Evolutionary conservation across 2,329 filamentous ascomycete species (phyloP).

Genomic region (Neonectria sp.): DNA sequence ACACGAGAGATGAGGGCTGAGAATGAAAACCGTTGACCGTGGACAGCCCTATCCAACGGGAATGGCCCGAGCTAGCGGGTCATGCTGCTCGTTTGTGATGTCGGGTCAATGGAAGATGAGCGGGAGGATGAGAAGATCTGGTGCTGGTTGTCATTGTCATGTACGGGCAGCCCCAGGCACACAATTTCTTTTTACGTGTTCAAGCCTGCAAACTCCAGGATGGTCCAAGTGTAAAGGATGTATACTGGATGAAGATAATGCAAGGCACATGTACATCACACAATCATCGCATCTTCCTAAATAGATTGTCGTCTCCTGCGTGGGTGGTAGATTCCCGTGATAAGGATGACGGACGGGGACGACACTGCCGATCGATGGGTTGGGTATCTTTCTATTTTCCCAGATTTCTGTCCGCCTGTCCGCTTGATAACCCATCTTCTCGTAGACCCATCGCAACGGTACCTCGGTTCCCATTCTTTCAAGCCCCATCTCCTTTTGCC

Average conservation of each 20-base stretch:
- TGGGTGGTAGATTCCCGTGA: not conserved
- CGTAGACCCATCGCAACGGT: constrained; percentile 10
- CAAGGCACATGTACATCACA: not conserved
- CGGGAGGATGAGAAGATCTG: constrained; percentile 9
- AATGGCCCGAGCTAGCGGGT: not conserved
- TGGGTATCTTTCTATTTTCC: constrained; percentile 4
- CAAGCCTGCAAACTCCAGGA: not conserved
- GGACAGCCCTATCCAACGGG: not conserved
- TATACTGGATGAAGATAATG: not conserved
- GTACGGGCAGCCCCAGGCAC: not conserved
- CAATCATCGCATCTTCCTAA: constrained; percentile 7
- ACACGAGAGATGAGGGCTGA: not conserved
- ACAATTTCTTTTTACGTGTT: not conserved
- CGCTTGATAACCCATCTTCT: not conserved
- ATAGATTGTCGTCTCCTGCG: not conserved
- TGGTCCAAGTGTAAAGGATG: not conserved
- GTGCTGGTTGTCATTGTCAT: not conserved
- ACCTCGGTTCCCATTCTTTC: not conserved
- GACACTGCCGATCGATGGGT: constrained; percentile 14
- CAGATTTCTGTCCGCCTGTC: not conserved
- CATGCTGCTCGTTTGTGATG: not conserved
- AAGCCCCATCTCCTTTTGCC: not conserved
- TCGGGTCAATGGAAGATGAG: not conserved
- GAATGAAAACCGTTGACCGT: not conserved
- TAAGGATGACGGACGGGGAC: not conserved